These are phyloP conservation scores for Escallonia rubra DNA, from an alignment of 129 eudicot species.

Conservation along the genomic window DNA sequence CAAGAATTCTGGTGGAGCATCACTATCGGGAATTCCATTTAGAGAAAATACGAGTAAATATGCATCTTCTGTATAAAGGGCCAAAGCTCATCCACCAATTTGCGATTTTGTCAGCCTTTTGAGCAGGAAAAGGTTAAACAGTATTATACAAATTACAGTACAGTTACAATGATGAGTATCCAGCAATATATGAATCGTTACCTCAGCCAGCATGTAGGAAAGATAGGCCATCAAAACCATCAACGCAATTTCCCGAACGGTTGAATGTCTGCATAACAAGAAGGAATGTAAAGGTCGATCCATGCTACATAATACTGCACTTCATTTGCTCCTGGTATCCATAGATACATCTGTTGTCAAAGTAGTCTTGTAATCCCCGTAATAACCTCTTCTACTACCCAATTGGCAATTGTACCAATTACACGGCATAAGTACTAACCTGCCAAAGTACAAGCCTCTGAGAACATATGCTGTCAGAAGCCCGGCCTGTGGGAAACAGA, in stretches of 20 bases:
- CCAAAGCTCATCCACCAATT: neutral
- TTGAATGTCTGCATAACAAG: slow-evolving; percentile 62
- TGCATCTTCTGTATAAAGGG: neutral
- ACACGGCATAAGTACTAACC: slow-evolving; percentile 31
- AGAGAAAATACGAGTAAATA: neutral
- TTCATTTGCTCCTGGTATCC: too few species aligned
- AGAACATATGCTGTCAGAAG: slow-evolving; percentile 72
- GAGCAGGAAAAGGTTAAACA: too few species aligned
- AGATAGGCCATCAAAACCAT: slow-evolving; percentile 87
- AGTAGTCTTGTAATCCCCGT: neutral
- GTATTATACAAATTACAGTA: too few species aligned
- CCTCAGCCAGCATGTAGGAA: slow-evolving; percentile 97
- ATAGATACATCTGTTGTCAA: too few species aligned
- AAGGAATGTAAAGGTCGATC: neutral
- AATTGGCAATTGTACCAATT: neutral
- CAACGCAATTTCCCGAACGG: slow-evolving; percentile 84
- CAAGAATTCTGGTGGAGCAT: too few species aligned
- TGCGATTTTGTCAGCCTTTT: too few species aligned
- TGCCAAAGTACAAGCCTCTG: slow-evolving; percentile 82
- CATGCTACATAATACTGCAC: neutral
- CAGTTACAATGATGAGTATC: too few species aligned
- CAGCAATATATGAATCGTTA: slow-evolving; percentile 16
- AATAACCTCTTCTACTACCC: neutral
- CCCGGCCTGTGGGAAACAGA: slow-evolving; percentile 58
- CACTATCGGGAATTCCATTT: too few species aligned